Conservation (phyloP, 345 rosid species). For the Pistacia atlantica region DNA sequence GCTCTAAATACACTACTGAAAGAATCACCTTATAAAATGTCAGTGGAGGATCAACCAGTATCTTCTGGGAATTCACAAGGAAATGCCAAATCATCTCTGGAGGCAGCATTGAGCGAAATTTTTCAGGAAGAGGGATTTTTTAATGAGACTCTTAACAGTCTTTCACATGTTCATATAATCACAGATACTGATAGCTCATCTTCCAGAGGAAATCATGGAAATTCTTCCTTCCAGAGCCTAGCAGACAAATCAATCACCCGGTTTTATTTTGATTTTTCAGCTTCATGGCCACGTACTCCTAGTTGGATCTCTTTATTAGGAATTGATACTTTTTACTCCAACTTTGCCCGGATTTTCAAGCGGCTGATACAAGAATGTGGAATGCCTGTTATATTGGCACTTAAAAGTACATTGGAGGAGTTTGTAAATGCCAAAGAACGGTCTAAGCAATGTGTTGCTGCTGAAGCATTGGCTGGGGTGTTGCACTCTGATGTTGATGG, state of each 20-base stretch:
- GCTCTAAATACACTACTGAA: conserved; percentile 87
- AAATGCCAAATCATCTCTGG: conserved; percentile 69
- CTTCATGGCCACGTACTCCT: conserved; percentile 99
- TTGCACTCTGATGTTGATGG: conserved; percentile 92
- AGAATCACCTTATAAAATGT: conserved; percentile 89
- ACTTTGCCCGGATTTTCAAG: conserved; percentile 94
- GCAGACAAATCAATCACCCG: conserved; percentile 95
- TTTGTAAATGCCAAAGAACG: conserved; percentile 89
- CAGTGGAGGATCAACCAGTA: conserved; percentile 45
- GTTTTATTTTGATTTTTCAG: conserved; percentile 91
- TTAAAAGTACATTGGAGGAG: conserved; percentile 76
- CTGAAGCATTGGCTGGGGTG: conserved; percentile 94
- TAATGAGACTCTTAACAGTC: conserved; percentile 81
- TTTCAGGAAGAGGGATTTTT: conserved; percentile 93
- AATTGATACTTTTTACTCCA: conserved; percentile 85
- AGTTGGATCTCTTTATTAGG: conserved; percentile 96
- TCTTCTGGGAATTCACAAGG: conserved; percentile 34
- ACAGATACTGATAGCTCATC: conserved; percentile 73
- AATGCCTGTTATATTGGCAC: conserved; percentile 66
- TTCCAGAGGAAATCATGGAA: conserved; percentile 79
- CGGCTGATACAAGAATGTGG: conserved; percentile 96
- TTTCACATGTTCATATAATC: conserved; percentile 91
- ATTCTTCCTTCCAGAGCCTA: conserved; percentile 82
- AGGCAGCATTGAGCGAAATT: conserved; percentile 74
- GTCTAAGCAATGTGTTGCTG: conserved; percentile 98